These are phyloP conservation scores for Rhodomyrtus psidioides DNA, from an alignment of 441 rosid species.

Conservation along the genomic window DNA sequence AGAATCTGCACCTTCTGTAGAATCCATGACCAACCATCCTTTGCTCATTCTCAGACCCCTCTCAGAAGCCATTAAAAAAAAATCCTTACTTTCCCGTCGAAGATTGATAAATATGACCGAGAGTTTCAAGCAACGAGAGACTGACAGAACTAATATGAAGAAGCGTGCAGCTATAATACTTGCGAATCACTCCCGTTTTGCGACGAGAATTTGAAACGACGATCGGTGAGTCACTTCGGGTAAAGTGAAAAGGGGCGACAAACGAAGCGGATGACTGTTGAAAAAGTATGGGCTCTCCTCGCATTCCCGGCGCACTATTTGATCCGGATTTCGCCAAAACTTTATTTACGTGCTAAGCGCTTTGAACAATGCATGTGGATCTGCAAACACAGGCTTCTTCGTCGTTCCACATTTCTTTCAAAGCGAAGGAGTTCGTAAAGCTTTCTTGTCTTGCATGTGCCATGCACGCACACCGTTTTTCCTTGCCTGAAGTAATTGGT, in stretches of 20 bases:
- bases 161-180: neutral
- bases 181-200: neutral
- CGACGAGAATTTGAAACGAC: neutral
- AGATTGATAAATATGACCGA: neutral
- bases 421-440: neutral
- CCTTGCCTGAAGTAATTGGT: neutral
- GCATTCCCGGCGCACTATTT: neutral
- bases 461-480: neutral
- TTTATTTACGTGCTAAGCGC: neutral
- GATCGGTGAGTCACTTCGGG: neutral
- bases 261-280: neutral
- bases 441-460: neutral
- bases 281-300: neutral
- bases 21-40: neutral
- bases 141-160: neutral
- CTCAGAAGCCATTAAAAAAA: neutral
- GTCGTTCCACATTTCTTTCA: neutral
- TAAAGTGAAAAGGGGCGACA: neutral
- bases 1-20: neutral
- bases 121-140: neutral
- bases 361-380: neutral
- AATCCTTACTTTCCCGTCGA: neutral
- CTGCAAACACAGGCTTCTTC: rapidly evolving
- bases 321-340: neutral
- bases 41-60: neutral